Evolutionary conservation across 2,329 filamentous ascomycete genomes (phyloP).

Genomic region (Calonectria pteridis): DNA sequence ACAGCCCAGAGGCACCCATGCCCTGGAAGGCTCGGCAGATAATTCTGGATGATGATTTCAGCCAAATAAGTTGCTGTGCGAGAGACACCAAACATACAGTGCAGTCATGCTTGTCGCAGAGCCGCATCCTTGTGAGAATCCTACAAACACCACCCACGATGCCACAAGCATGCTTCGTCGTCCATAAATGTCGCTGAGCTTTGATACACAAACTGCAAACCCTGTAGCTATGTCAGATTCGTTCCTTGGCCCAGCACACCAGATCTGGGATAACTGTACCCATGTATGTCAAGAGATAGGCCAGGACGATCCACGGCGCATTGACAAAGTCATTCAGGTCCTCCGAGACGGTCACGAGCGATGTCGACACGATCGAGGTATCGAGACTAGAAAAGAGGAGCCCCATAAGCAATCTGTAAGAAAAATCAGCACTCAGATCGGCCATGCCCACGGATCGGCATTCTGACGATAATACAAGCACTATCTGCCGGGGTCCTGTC

Average conservation of each 20-base stretch:
- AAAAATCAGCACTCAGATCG: slow-evolving; percentile 32
- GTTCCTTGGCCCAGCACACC: neutral
- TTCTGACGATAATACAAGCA: slow-evolving; percentile 53
- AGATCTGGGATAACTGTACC: slow-evolving; percentile 49
- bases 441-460: neutral
- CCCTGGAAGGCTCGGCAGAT: slow-evolving; percentile 70
- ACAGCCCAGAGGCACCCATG: slow-evolving; percentile 71
- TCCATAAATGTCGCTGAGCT: slow-evolving; percentile 71
- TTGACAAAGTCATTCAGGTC: slow-evolving; percentile 65
- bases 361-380: slow-evolving; percentile 70
- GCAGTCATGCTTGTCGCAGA: slow-evolving; percentile 63
- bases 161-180: slow-evolving; percentile 61
- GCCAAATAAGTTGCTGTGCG: slow-evolving; percentile 3
- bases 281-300: slow-evolving; percentile 70
- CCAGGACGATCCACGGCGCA: slow-evolving; percentile 67
- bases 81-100: slow-evolving; percentile 54
- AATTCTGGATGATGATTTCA: slow-evolving; percentile 60
- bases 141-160: slow-evolving; percentile 67
- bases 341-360: slow-evolving; percentile 67
- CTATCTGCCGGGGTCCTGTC: slow-evolving; percentile 43
- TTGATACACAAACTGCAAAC: slow-evolving; percentile 70
- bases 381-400: slow-evolving; percentile 70
- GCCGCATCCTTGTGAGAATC: slow-evolving; percentile 67
- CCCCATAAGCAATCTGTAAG: slow-evolving; percentile 60
- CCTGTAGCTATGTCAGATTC: slow-evolving; percentile 50